Conservation (phyloP, 768 basidiomycete species). For the Chalciporus chontae region DNA sequence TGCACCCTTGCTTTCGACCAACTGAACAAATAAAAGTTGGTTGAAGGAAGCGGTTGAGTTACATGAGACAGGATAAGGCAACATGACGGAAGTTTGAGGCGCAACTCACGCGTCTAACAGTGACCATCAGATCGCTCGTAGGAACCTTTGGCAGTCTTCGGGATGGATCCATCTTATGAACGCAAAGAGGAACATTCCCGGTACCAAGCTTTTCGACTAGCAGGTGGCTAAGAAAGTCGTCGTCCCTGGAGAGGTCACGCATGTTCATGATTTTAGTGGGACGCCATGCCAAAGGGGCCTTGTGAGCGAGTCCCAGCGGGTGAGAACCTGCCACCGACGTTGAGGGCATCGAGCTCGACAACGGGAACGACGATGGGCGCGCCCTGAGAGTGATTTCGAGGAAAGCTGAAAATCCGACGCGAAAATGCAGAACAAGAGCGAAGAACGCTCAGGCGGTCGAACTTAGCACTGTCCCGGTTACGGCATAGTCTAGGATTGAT, state of each 20-base stretch:
- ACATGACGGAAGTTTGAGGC: conserved; percentile 25
- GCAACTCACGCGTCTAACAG: conserved; percentile 70
- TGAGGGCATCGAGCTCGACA: conserved; percentile 32
- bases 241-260: conserved; percentile 85
- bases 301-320: conserved; percentile 14
- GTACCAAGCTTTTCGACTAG: conserved; percentile 88
- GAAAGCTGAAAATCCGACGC: conserved; percentile 27
- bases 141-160: conserved; percentile 75
- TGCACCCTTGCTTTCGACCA: conserved; percentile 54
- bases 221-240: conserved; percentile 87
- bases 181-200: conserved; percentile 71
- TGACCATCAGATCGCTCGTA: conserved; percentile 60
- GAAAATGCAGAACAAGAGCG: conserved; percentile 27
- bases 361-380: conserved; percentile 24
- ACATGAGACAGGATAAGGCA: conserved; percentile 22
- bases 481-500: conserved; percentile 15
- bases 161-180: conserved; percentile 86
- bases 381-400: conserved; percentile 7
- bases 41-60: conserved; percentile 21
- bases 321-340: conserved; percentile 23
- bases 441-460: conserved; percentile 17
- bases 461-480: conserved; percentile 30
- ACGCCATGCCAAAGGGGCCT: conserved; percentile 54
- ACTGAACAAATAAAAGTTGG: conserved; percentile 35
- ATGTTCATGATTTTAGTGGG: conserved; percentile 89